Conservation (phyloP, 2,329 filamentous ascomycete genomes). For the Chaetothyriales sp. region DNA sequence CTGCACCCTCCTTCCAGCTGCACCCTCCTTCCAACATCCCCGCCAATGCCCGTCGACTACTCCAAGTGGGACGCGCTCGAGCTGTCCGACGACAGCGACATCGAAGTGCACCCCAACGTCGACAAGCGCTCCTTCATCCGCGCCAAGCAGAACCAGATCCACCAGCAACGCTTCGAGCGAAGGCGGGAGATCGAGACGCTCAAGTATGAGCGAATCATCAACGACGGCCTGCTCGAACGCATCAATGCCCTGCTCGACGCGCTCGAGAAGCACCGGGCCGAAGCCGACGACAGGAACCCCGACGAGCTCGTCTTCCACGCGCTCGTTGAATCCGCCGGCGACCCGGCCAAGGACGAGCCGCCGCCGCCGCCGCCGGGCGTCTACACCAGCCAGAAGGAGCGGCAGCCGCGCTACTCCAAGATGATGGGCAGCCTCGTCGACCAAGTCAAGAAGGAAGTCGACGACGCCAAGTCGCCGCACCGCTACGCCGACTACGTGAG, state of each 20-base stretch:
- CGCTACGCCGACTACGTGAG: slow-evolving; percentile 62
- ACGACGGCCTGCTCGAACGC: slow-evolving; percentile 74
- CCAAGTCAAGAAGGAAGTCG: slow-evolving; percentile 75
- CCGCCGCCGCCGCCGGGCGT: slow-evolving; percentile 68
- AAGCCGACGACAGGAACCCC: slow-evolving; percentile 49
- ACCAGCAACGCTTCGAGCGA: slow-evolving; percentile 74
- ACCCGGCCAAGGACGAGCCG: slow-evolving; percentile 58
- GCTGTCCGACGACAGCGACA: slow-evolving; percentile 93
- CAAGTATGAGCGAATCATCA: slow-evolving; percentile 81
- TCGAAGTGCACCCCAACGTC: slow-evolving; percentile 97
- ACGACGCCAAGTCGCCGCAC: slow-evolving; percentile 57
- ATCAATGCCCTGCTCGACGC: slow-evolving; percentile 66
- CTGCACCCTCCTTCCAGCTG: background rate
- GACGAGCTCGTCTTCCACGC: slow-evolving; percentile 80
- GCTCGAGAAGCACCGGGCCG: slow-evolving; percentile 58
- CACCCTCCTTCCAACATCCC: background rate
- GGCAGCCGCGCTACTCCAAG: slow-evolving; percentile 71
- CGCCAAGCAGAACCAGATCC: slow-evolving; percentile 94
- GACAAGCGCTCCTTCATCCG: slow-evolving; percentile 98
- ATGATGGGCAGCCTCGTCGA: slow-evolving; percentile 98
- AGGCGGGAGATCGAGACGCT: slow-evolving; percentile 79
- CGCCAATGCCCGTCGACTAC: slow-evolving; percentile 47
- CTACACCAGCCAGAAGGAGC: slow-evolving; percentile 55
- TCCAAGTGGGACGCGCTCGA: slow-evolving; percentile 67
- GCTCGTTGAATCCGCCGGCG: slow-evolving; percentile 66